A percentile compares a stretch with the other conserved stretches of the same genome.
These are phyloP conservation scores for Zymoseptoria tritici DNA, from an alignment of 2,329 filamentous ascomycete genomes.

Conservation along the genomic window DNA sequence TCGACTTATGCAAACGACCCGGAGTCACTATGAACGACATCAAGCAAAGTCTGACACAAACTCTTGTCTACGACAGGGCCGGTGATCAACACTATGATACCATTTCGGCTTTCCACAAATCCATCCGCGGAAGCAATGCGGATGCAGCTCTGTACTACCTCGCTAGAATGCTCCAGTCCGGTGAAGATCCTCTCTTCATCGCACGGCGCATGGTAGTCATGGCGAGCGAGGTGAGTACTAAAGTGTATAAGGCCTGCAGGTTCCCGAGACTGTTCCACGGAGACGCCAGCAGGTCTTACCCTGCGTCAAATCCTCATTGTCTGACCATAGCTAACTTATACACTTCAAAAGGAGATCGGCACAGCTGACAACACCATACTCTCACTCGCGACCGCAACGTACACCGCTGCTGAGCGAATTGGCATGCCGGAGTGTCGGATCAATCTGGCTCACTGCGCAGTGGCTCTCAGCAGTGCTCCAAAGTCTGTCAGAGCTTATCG, in stretches of 20 bases:
- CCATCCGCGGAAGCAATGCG: constrained; percentile 76
- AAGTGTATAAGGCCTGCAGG: too few species aligned
- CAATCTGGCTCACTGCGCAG: constrained; percentile 77
- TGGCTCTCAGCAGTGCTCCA: constrained; percentile 69
- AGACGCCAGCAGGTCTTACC: too few species aligned
- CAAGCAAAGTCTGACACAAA: constrained; percentile 79
- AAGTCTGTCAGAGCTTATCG: constrained; percentile 87
- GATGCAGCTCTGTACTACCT: constrained; percentile 93
- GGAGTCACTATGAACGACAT: constrained; percentile 65
- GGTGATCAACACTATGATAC: constrained; percentile 97
- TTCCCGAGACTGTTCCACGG: too few species aligned
- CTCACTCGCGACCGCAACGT: constrained; percentile 74
- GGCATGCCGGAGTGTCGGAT: constrained; percentile 94
- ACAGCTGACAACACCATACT: constrained; percentile 81
- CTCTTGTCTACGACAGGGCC: constrained; percentile 86
- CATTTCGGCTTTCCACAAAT: constrained; percentile 95
- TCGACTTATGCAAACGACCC: constrained; percentile 62
- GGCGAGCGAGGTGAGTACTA: too few species aligned
- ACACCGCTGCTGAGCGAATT: constrained; percentile 83
- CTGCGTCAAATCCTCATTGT: too few species aligned
- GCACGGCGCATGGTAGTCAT: constrained; percentile 91
- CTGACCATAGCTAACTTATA: too few species aligned
- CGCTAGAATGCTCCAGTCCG: constrained; percentile 88
- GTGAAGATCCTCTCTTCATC: constrained; percentile 88
- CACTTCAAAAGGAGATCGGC: too few species aligned